Conservation (phyloP, 1,284 basidiomycete species). For the Paramarasmius palmivorus region DNA sequence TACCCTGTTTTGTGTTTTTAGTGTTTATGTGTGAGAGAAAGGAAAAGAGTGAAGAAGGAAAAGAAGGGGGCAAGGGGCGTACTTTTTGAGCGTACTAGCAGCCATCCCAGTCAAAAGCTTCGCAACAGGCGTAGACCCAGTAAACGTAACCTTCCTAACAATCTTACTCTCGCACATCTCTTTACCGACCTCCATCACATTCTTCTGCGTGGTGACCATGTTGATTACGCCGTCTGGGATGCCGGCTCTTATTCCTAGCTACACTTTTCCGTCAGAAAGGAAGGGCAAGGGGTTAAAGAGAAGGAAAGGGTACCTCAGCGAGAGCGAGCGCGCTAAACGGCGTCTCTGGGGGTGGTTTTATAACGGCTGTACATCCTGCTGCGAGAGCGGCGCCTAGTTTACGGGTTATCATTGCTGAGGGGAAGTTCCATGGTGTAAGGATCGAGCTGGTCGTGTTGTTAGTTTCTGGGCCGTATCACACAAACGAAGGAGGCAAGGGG, state of each 20-base stretch:
- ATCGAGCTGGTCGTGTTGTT: slow-evolving; percentile 55
- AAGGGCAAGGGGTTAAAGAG: neutral
- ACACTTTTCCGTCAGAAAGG: neutral
- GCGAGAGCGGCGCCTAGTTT: slow-evolving; percentile 90
- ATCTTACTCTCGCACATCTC: slow-evolving; percentile 76
- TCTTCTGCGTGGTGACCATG: slow-evolving; percentile 84
- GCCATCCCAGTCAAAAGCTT: slow-evolving; percentile 88
- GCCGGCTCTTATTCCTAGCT: slow-evolving; percentile 86
- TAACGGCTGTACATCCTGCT: slow-evolving; percentile 93
- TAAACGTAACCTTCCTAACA: slow-evolving; percentile 93
- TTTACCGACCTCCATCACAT: slow-evolving; percentile 80
- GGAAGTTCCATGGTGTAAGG: slow-evolving; percentile 90
- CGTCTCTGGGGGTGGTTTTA: slow-evolving; percentile 96
- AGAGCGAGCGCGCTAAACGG: slow-evolving; percentile 93
- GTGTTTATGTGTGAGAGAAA: slow-evolving; percentile 27
- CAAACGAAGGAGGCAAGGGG: neutral
- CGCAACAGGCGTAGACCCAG: slow-evolving; percentile 90
- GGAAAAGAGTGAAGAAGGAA: neutral
- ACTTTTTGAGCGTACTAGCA: slow-evolving; percentile 91
- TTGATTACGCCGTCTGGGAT: slow-evolving; percentile 96
- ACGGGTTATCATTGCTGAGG: slow-evolving; percentile 91
- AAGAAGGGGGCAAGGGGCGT: too few relatives aligned
- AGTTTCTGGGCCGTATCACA: neutral
- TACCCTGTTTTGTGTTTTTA: slow-evolving; percentile 44
- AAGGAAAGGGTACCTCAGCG: slow-evolving; percentile 56